Evolutionary conservation across 495 filamentous ascomycete genomes (phyloP), one percentile per base, ranked within the genome.

Genomic region (Parathielavia hyrcaniae): DNA sequence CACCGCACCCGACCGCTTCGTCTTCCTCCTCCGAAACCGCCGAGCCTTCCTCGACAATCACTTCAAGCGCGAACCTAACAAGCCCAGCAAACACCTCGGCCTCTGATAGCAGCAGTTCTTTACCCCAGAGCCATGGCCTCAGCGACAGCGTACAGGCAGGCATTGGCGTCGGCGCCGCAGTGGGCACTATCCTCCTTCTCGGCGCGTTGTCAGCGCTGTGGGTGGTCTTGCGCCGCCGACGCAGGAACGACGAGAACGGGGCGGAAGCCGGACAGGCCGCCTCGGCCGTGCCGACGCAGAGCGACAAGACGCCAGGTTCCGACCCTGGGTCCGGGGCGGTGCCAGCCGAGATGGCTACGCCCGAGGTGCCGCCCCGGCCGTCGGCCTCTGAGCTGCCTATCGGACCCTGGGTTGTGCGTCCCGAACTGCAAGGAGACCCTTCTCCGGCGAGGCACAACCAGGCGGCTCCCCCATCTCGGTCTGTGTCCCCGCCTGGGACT

Each of bases 91-190:
- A 36, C 17, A 49, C 34, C 4, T 34, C 26, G 2, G 26, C 10
- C 14, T 5, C 23, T 9, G 17, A 17, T 3, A 1, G 19, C 19
- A 36, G 23, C 8, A 6, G 10, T 14, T 11, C 58, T 9, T 22
- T 20, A 5, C 36, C 30, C 36, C 32, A n/a, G 17, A 8, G 40
- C 47, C 22, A 16, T 9, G 13, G 40, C 13, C 58, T 69, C 45
- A 59, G 57, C n/a, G 17, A 49, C 20, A 53, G 56, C 11, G 58
- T 38, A 45, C 63, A 63, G 39, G 64, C 50, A 17, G 67, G 67
- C 38, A 65, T 69, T 43, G 61, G 55, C 35, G 40, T 59, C 22
- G 64, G 62, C 14, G 32, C 57, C 5, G 58, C 43, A 0, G 9
- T 59, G 1, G 63, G 55, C 22, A 56, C 35, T 13, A 44, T 65